Evolutionary conservation across 1,139 yeast genomes (phyloP), one percentile per base, ranked within the genome.

Genomic region (Taphrina populina): DNA sequence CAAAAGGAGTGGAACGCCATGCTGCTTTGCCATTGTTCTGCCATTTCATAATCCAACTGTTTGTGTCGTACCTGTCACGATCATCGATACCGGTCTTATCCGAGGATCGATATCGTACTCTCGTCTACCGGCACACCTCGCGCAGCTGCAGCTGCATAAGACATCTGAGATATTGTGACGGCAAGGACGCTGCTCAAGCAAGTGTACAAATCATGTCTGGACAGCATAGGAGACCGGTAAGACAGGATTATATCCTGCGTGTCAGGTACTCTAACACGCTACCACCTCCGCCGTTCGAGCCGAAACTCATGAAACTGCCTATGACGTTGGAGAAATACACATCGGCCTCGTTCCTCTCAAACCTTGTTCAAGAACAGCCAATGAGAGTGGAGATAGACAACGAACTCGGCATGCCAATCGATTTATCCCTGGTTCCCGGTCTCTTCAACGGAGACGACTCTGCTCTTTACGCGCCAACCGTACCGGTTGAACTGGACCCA

Each of bases 211-310:
- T 10, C 17, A 49, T 49, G 54, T 39, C 54, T 10, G 54, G 33
- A 21, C 44, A 49, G 24, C 47, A 15, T 17, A 29, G 54, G 32
- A 49, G 39, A 26, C 39, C 46, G 6, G 54, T 33, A 7, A n/a
- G 54, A 23, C 96, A 90, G 70, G 96, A 88, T 63, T 90, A 84
- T 67, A 83, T 92, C 58, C 94, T 95, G 57, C 84, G 86, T 64
- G 81, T 86, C 56, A 79, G 95, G 66, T 92, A 88, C 69, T 81
- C 81, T 60, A 92, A 92, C 68, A 86, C 82, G 65, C 74, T 92
- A 30, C 98, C 98, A 13, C 92, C 96, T 1, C 97, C 98, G 8
- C 86, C 94, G 21, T 77, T 94, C 61, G 88, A 95, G 54, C 97
- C 99, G 21, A 88, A 86, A 69, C 76, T 88, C 59, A 70, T 92